Conservation (phyloP, 164 flowering plant species). For the Protea cynaroides region DNA sequence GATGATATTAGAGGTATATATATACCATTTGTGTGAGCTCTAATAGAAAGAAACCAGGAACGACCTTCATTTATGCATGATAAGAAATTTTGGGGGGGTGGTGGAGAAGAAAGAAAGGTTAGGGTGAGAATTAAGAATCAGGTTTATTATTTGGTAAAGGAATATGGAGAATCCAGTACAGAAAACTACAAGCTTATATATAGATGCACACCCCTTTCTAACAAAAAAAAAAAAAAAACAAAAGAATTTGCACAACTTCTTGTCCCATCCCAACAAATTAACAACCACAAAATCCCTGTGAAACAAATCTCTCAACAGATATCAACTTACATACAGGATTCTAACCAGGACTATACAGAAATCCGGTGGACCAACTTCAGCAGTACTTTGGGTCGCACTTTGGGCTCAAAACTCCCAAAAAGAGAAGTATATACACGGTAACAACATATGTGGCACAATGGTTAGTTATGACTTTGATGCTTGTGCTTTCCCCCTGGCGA, state of each 20-base stretch:
- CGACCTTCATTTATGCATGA: too few relatives aligned
- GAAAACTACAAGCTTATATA: too few relatives aligned
- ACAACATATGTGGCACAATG: background rate
- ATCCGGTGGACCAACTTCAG: background rate
- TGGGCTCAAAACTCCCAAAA: background rate
- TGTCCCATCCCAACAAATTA: background rate
- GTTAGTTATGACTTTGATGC: background rate
- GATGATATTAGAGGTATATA: too few relatives aligned
- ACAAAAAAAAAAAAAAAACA: too few relatives aligned
- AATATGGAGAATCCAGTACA: too few relatives aligned
- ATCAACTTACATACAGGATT: background rate
- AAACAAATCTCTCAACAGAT: background rate
- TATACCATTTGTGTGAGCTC: too few relatives aligned
- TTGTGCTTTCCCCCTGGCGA: slow-evolving; percentile 6
- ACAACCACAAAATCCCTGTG: background rate
- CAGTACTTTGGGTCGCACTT: background rate
- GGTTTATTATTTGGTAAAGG: too few relatives aligned
- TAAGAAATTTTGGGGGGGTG: too few relatives aligned
- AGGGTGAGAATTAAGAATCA: too few relatives aligned
- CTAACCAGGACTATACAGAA: background rate
- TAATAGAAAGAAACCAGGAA: too few relatives aligned
- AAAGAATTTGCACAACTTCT: background rate
- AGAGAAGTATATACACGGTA: background rate
- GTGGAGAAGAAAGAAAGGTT: too few relatives aligned
- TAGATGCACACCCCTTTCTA: too few relatives aligned